Percentiles rank a stretch among this genome's conserved stretches.
phyloP scores from a whole-genome alignment of 176 grass and related monocot species.

The Avena atlantica region DNA sequence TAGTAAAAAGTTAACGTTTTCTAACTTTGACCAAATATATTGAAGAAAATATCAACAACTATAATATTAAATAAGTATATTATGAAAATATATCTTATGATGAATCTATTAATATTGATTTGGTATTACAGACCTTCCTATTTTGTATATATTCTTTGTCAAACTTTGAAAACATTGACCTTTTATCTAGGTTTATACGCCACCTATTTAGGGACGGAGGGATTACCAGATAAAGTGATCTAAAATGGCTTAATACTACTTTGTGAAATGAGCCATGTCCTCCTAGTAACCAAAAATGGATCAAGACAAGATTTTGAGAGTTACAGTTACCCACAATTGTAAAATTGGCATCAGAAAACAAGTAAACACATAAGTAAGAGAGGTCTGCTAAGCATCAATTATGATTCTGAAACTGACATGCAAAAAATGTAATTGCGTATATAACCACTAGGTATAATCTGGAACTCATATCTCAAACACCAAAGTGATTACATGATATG shows the following conservation, averaged over 20 bases:
- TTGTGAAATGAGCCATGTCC: neutral
- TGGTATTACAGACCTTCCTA: no score
- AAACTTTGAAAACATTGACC: no score
- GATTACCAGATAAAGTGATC: neutral
- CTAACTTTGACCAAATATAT: no score
- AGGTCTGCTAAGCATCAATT: neutral
- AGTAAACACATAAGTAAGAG: neutral
- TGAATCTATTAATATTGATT: no score
- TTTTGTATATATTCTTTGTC: no score
- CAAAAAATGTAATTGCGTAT: neutral
- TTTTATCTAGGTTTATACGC: no score
- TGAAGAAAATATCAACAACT: no score
- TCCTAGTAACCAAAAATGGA: neutral
- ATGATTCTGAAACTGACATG: neutral
- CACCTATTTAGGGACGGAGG: no score
- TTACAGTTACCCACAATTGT: neutral
- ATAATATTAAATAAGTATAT: no score
- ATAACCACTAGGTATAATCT: neutral
- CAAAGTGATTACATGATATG: neutral
- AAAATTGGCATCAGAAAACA: slow-evolving; percentile 30
- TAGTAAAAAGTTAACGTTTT: no score
- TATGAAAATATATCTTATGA: no score
- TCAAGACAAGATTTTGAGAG: neutral
- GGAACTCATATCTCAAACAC: neutral
- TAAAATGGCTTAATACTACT: neutral